These are phyloP conservation scores for Didymella arachidicola DNA, from an alignment of 2,329 filamentous ascomycete genomes.

Conservation along the genomic window DNA sequence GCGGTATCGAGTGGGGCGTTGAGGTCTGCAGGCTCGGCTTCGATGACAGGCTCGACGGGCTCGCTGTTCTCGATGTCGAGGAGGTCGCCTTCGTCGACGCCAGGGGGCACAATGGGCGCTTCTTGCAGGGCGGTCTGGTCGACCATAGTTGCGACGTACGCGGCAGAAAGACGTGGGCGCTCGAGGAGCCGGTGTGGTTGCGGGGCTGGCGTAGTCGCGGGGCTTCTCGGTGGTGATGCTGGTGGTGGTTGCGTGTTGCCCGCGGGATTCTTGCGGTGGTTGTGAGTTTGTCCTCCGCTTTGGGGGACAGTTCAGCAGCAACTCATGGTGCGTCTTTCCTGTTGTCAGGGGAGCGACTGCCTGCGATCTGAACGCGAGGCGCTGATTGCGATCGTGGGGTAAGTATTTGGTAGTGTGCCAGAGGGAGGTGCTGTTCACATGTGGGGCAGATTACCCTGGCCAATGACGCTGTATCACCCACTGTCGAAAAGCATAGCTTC, in stretches of 20 bases:
- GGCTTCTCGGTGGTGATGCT: not conserved
- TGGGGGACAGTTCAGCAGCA: constrained; percentile 28
- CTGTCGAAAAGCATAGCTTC: not conserved
- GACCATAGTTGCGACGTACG: constrained; percentile 30
- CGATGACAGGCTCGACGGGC: constrained; percentile 44
- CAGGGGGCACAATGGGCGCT: constrained; percentile 45
- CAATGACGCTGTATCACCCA: constrained; percentile 23
- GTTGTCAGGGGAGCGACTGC: constrained; percentile 32
- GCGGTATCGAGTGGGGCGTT: constrained; percentile 45
- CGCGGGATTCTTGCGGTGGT: constrained; percentile 22
- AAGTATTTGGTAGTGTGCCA: constrained; percentile 2
- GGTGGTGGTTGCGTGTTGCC: constrained; percentile 21
- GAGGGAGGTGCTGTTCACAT: constrained; percentile 20
- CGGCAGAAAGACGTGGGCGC: too few species aligned
- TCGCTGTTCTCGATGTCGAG: constrained; percentile 40
- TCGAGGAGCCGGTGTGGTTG: too few species aligned
- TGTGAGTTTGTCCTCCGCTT: constrained; percentile 34
- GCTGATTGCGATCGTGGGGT: not conserved
- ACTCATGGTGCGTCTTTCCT: constrained; percentile 28
- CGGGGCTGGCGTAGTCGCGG: too few species aligned
- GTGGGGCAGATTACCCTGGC: constrained; percentile 23
- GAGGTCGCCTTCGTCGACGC: constrained; percentile 50
- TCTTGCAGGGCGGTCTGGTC: constrained; percentile 35
- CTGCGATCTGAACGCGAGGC: not conserved
- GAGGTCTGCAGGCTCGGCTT: constrained; percentile 43